A percentile compares a stretch with the other conserved stretches of the same genome.
Conservation (phyloP, 176 grass and related monocot genomes). For the Oryza rufipogon region DNA sequence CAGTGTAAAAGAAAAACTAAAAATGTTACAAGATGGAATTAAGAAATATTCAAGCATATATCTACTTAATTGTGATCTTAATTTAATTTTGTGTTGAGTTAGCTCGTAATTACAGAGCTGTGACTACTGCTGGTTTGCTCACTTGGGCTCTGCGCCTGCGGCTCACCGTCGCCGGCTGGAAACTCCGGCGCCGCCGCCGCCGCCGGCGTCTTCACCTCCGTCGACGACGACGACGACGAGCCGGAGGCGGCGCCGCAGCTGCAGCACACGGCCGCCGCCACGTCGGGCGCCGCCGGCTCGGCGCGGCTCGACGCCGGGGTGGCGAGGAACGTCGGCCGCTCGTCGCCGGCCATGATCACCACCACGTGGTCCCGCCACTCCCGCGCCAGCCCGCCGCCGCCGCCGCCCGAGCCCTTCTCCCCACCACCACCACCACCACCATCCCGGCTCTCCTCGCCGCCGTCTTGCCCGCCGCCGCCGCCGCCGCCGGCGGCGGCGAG, state of each 20-base stretch:
- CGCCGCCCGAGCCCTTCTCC: conserved; percentile 18
- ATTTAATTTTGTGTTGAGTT: not conserved
- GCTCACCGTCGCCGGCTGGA: not conserved
- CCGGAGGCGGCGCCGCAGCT: conserved; percentile 6
- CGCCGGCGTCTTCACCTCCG: conserved; percentile 8
- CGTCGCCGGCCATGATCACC: conserved; percentile 86
- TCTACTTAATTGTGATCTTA: not conserved
- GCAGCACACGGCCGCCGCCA: not conserved
- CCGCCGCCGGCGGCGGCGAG: conserved; percentile 51
- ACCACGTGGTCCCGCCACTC: conserved; percentile 48
- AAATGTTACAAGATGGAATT: not conserved
- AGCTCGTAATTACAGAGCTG: conserved; percentile 10
- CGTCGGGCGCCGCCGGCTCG: not conserved
- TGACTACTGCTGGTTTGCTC: conserved; percentile 14
- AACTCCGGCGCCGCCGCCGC: not conserved
- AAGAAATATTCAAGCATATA: not conserved
- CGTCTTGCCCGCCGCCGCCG: not conserved
- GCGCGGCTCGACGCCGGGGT: conserved; percentile 28
- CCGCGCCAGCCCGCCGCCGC: not conserved
- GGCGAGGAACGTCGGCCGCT: conserved; percentile 64
- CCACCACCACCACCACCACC: not conserved
- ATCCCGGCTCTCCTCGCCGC: not conserved
- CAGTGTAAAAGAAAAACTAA: not conserved
- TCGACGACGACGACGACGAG: not conserved
- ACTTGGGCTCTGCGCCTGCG: not conserved